Conservation (phyloP, 768 basidiomycete genomes). For the Russula dissimulans region DNA sequence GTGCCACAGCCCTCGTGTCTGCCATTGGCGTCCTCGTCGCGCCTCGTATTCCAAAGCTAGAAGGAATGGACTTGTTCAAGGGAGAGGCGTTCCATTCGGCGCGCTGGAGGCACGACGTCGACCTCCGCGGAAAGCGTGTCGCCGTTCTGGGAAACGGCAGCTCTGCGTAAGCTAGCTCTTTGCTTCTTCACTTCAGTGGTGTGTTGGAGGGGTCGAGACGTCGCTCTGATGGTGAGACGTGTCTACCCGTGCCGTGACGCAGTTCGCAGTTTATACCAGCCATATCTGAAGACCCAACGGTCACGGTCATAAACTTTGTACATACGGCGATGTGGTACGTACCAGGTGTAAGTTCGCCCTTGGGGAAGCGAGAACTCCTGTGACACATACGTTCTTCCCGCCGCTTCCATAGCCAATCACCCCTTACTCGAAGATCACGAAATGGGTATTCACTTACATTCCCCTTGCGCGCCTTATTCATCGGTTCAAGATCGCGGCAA, state of each 20-base stretch:
- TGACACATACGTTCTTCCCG: too few species aligned
- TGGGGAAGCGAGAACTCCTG: not conserved
- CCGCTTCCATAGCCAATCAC: slow-evolving; percentile 16
- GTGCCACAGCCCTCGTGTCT: slow-evolving; percentile 24
- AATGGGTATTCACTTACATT: slow-evolving; percentile 46
- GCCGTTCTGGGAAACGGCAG: slow-evolving; percentile 57
- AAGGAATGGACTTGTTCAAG: slow-evolving; percentile 31
- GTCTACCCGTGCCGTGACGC: not conserved
- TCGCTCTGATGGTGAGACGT: not conserved
- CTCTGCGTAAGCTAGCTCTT: slow-evolving; percentile 33
- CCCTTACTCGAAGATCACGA: slow-evolving; percentile 34
- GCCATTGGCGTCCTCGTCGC: slow-evolving; percentile 24
- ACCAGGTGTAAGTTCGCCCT: slow-evolving; percentile 32
- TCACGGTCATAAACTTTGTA: slow-evolving; percentile 43
- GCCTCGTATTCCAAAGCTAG: slow-evolving; percentile 23
- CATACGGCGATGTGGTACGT: slow-evolving; percentile 51
- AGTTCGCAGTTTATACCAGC: slow-evolving; percentile 41
- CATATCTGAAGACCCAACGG: slow-evolving; percentile 40
- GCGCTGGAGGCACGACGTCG: slow-evolving; percentile 44
- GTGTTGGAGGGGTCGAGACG: too few species aligned
- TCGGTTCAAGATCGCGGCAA: slow-evolving; percentile 37
- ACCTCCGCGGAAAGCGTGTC: slow-evolving; percentile 42
- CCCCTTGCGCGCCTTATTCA: slow-evolving; percentile 40
- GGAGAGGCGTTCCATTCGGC: slow-evolving; percentile 51
- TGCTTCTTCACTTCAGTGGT: not conserved